phyloP scores from a whole-genome alignment of 805 yeast genomes.

The Wickerhamomyces mucosus region DNA sequence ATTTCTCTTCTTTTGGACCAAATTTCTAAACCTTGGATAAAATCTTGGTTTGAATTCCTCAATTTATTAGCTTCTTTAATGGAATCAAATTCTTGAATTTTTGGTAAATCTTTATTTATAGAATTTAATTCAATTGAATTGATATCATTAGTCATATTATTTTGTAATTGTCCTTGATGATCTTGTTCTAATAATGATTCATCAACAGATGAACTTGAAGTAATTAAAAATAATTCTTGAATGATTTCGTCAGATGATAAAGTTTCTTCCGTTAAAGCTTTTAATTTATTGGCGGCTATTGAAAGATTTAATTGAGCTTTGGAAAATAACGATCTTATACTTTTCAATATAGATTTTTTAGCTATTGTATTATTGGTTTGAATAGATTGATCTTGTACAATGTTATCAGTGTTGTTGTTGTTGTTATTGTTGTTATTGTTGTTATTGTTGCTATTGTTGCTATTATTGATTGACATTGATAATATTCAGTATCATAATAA shows the following conservation, averaged over 20 bases:
- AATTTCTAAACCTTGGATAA: constrained; percentile 43
- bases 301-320: constrained; percentile 31
- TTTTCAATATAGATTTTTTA: constrained; percentile 6
- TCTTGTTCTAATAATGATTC: constrained; percentile 20
- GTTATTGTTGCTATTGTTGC: too few species aligned
- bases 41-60: constrained; percentile 23
- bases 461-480: too few species aligned
- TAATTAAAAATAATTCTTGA: constrained; percentile 38
- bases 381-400: too few species aligned
- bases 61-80: constrained; percentile 18
- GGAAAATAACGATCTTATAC: constrained; percentile 25
- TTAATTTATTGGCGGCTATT: constrained; percentile 25
- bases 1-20: constrained; percentile 64
- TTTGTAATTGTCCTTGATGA: constrained; percentile 4
- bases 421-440: not conserved
- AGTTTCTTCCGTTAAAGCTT: constrained; percentile 37
- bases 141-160: constrained; percentile 7
- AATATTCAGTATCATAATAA: too few species aligned
- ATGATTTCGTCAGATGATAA: constrained; percentile 40
- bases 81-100: constrained; percentile 23
- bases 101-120: constrained; percentile 5
- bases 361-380: constrained; percentile 1
- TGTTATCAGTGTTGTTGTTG: not conserved
- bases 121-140: constrained; percentile 15
- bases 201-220: constrained; percentile 24